Evolutionary conservation across 768 basidiomycete species (phyloP), one percentile per base, ranked within the genome.

Genomic region (Phylloporus sp.): DNA sequence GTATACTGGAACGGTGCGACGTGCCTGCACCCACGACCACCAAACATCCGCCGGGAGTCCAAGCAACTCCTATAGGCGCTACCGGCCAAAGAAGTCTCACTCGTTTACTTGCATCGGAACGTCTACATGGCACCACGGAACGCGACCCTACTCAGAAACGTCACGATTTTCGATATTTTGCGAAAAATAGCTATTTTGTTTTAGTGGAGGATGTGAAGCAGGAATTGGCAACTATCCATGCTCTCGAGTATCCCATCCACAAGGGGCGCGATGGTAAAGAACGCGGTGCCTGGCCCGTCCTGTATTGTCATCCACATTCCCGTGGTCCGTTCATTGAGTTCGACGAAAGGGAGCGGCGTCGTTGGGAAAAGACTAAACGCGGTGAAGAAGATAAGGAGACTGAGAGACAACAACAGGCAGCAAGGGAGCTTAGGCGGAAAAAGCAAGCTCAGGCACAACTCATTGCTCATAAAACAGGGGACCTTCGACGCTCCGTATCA

Each of bases 131-230:
- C 41, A 77, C 77, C 4, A 85, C 82, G 16, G 97, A 99, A 73
- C 89, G 95, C 41, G 97, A 99, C 70, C 86, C 91, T 1, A 85
- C 81, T 18, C 89, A 94, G 55, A 90, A 82, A 55, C 83, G 94
- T 45, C 85, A 88, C 56, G 93, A 95, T 68, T 91, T 83, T 63
- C 81, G 79, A 50, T 99, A 98, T 67, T 98, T 98, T 69, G 70
- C 80, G 16, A 81, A 83, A 36, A 76, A 77, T 36, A 81, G 79
- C 46, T 85, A 80, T 63, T 97, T 92, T 65, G 78, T 97, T 40
- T 78, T 98, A 39, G 80, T 97, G n/a, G 95, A 98, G 67, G 95
- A 98, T 62, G 79, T 92, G 50, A 80, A 79, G 5, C 82, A 86
- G 48, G 86, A 92, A 59, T 75, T 94, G 35, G 86, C 92, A 13